Evolutionary conservation across 2,329 filamentous ascomycete genomes (phyloP), one percentile per base, ranked within the genome.

Genomic region (Ceratocystis cacaofunesta): DNA sequence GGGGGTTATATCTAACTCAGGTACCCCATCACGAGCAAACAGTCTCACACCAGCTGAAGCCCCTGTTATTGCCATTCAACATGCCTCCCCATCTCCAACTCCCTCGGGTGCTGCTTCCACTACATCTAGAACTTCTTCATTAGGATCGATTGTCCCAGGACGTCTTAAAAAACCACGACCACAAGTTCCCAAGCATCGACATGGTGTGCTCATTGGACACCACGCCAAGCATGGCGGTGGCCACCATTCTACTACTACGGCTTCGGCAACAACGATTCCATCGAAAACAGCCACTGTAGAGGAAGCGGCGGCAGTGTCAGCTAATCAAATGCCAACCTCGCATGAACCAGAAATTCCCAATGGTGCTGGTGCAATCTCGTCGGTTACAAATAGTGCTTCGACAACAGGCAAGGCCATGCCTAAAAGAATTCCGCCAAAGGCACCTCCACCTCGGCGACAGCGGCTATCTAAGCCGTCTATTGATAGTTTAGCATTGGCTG

Each of bases 111-210:
- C 61, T 2, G 61, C 25, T 22, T 62, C 61, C 25, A 30, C 50
- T 19, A n/a, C 43, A 48, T 48, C 41, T 28, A 25, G 36, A 6
- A 61, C 62, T 19, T 62, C 61, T n/a, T 43, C 61, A 12, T 43
- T 65, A 41, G 52, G 57, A 12, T 65, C 63, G 1, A 52, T 41
- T 15, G 52, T 28, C 5, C 36, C 66, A 7, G 43, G 30, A 8
- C 63, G 66, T 4, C 70, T 76, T 6, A 81, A 78, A 71, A 82
- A 78, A 69, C 75, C 76, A 1, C 72, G 82, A 3, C 82, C 82
- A 1, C 78, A 77, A 60, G 80, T 85, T 22, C 82, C 82, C 1
- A 82, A 75, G 69, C 82, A 84, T 68, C 76, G 80, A 1, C 82
- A 84, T 66, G 82, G 82, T 6, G 73, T 77, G 3, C 79, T 79